A percentile compares a stretch with the other conserved stretches of the same genome.
phyloP scores from a whole-genome alignment of 306 rosid genomes.

The Psophocarpus tetragonolobus region DNA sequence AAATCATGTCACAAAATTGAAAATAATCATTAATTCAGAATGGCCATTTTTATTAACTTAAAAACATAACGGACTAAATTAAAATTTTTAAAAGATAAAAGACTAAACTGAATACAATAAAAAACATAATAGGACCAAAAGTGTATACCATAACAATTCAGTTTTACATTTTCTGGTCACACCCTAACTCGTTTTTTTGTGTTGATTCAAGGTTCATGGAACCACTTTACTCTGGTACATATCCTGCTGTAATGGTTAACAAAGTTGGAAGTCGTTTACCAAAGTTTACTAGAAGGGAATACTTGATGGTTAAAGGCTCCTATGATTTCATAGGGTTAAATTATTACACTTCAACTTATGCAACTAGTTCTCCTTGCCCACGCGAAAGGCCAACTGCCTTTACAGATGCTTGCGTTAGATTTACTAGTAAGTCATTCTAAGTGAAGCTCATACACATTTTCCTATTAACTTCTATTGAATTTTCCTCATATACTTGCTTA shows the following conservation, averaged over 20 bases:
- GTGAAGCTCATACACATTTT: slow-evolving; percentile 24
- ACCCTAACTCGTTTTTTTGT: slow-evolving; percentile 21
- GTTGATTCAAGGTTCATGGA: slow-evolving; percentile 56
- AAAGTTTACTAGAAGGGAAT: slow-evolving; percentile 46
- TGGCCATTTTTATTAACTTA: too few relatives aligned
- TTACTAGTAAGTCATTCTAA: slow-evolving; percentile 40
- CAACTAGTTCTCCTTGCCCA: slow-evolving; percentile 33
- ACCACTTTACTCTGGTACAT: slow-evolving; percentile 56
- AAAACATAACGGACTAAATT: too few relatives aligned
- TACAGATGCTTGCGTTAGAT: slow-evolving; percentile 40
- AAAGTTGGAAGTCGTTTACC: slow-evolving; percentile 52
- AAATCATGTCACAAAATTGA: too few relatives aligned
- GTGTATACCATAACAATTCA: neutral
- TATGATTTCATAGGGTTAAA: slow-evolving; percentile 67
- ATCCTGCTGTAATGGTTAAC: slow-evolving; percentile 54
- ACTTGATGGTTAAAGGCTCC: slow-evolving; percentile 49
- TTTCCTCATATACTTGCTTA: neutral
- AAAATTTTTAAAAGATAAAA: too few relatives aligned
- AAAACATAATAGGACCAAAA: too few relatives aligned
- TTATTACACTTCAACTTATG: slow-evolving; percentile 58
- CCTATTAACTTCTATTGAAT: neutral
- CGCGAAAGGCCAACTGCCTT: slow-evolving; percentile 13
- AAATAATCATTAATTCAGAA: too few relatives aligned
- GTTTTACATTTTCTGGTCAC: neutral
- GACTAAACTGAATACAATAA: too few relatives aligned